A percentile compares a stretch with the other conserved stretches of the same genome.
phyloP scores from a whole-genome alignment of 2,329 filamentous ascomycete species.

The Penicillium sp. region DNA sequence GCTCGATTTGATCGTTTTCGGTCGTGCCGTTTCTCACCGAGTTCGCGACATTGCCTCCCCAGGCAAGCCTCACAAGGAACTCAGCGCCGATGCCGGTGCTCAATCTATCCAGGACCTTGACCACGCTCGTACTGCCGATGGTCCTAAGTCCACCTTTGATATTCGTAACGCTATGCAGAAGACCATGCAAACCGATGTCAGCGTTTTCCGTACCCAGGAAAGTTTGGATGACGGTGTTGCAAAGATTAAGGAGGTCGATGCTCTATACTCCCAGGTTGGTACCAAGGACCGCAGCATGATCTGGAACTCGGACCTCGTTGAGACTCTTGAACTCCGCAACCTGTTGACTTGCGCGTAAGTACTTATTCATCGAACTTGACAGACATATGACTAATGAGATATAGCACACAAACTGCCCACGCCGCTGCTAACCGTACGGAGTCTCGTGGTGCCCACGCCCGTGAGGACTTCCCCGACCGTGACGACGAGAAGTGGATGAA shows the following conservation, averaged over 20 bases:
- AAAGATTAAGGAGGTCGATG: slow-evolving; percentile 81
- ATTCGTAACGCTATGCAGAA: slow-evolving; percentile 93
- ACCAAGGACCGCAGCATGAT: slow-evolving; percentile 99
- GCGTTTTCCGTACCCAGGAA: slow-evolving; percentile 93
- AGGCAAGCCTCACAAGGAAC: slow-evolving; percentile 71
- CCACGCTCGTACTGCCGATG: slow-evolving; percentile 75
- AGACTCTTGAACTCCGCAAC: slow-evolving; percentile 93
- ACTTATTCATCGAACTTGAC: slow-evolving; percentile 7
- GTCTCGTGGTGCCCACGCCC: slow-evolving; percentile 92
- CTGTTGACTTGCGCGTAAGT: slow-evolving; percentile 92
- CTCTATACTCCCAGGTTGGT: slow-evolving; percentile 74
- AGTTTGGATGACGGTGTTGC: slow-evolving; percentile 88
- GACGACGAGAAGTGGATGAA: slow-evolving; percentile 99
- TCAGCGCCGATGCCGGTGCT: slow-evolving; percentile 80
- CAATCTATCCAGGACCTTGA: slow-evolving; percentile 84
- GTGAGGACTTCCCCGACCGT: slow-evolving; percentile 93
- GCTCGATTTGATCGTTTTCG: slow-evolving; percentile 94
- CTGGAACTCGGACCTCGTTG: slow-evolving; percentile 97
- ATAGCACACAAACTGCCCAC: slow-evolving; percentile 80
- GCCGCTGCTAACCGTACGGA: slow-evolving; percentile 93
- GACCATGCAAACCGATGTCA: slow-evolving; percentile 96
- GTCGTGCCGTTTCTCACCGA: slow-evolving; percentile 93
- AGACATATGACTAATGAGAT: slow-evolving; percentile 11
- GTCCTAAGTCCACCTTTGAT: slow-evolving; percentile 82
- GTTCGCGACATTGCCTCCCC: slow-evolving; percentile 92